These are phyloP conservation scores for Mortierella sp. DNA, from an alignment of 371 early-diverging fungal genomes.

Conservation along the genomic window DNA sequence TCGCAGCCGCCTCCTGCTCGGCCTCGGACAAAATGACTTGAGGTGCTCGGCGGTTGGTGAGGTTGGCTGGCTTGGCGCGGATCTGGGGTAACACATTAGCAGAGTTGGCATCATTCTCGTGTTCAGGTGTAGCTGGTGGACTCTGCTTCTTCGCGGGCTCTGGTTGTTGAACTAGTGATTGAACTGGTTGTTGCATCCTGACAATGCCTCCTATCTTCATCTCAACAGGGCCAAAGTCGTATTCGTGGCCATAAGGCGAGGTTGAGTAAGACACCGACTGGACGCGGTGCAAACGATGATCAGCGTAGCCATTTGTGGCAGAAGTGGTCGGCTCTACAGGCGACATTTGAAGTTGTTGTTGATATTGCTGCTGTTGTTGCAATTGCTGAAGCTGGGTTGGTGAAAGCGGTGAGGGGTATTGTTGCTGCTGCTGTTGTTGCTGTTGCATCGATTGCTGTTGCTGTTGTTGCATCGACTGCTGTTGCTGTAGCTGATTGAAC, in stretches of 20 bases:
- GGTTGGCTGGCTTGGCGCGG: conserved; percentile 44
- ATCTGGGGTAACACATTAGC: conserved; percentile 45
- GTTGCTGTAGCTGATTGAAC: conserved; percentile 16
- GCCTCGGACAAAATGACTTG: conserved; percentile 47
- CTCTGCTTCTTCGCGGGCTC: neutral
- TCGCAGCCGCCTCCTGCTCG: conserved; percentile 18
- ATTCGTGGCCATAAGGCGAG: conserved; percentile 26
- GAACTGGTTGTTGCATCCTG: conserved; percentile 7
- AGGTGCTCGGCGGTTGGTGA: conserved; percentile 32
- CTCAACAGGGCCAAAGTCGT: conserved; percentile 28
- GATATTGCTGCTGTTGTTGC: conserved; percentile 19
- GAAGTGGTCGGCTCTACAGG: conserved; percentile 10
- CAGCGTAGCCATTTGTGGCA: conserved; percentile 23
- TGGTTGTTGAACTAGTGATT: neutral
- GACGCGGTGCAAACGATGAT: conserved; percentile 15
- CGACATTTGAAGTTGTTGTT: conserved; percentile 20
- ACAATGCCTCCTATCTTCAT: neutral
- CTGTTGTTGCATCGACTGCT: too few species aligned
- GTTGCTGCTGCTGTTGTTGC: conserved; percentile 31
- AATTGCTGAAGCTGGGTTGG: conserved; percentile 4
- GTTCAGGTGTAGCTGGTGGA: neutral
- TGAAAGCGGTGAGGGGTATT: conserved; percentile 3
- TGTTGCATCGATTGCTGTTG: conserved; percentile 24
- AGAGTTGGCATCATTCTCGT: conserved; percentile 27
- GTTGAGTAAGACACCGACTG: conserved; percentile 27